phyloP scores from a whole-genome alignment of 2,329 filamentous ascomycete species.

The Rhynchosporium graminicola region DNA sequence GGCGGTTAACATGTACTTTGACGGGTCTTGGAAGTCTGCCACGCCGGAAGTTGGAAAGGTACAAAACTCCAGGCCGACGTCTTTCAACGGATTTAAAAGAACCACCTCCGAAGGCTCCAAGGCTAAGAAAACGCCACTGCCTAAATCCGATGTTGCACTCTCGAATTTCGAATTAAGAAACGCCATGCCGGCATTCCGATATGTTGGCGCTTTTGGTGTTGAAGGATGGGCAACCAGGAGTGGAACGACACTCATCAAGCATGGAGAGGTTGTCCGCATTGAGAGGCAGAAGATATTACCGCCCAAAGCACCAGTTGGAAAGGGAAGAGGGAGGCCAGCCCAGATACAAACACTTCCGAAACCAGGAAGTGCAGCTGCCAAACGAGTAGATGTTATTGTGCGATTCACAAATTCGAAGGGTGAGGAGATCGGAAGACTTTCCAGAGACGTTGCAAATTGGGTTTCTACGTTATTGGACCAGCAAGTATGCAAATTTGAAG shows the following conservation, averaged over 20 bases:
- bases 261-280: constrained; percentile 82
- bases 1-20: constrained; percentile 70
- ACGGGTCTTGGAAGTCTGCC: constrained; percentile 61
- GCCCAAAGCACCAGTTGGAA: constrained; percentile 48
- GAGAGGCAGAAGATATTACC: constrained; percentile 79
- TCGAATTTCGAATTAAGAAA: constrained; percentile 17
- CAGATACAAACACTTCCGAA: constrained; percentile 32
- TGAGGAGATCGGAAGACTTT: constrained; percentile 81
- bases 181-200: constrained; percentile 59
- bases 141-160: constrained; percentile 28
- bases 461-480: constrained; percentile 91
- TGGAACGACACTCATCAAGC: constrained; percentile 71
- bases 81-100: constrained; percentile 34
- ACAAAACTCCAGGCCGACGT: constrained; percentile 26
- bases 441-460: constrained; percentile 87
- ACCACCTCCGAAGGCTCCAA: constrained; percentile 21
- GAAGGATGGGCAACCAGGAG: constrained; percentile 91
- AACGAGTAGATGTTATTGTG: constrained; percentile 82
- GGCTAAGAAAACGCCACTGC: constrained; percentile 30
- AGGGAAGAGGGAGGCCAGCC: constrained; percentile 46
- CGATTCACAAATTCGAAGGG: constrained; percentile 81
- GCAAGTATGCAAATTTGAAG: constrained; percentile 83
- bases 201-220: constrained; percentile 89
- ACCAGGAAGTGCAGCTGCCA: constrained; percentile 49
- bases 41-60: constrained; percentile 14